Conservation (phyloP, 108 stramenopile genomes). For the Nitzschia sp. region DNA sequence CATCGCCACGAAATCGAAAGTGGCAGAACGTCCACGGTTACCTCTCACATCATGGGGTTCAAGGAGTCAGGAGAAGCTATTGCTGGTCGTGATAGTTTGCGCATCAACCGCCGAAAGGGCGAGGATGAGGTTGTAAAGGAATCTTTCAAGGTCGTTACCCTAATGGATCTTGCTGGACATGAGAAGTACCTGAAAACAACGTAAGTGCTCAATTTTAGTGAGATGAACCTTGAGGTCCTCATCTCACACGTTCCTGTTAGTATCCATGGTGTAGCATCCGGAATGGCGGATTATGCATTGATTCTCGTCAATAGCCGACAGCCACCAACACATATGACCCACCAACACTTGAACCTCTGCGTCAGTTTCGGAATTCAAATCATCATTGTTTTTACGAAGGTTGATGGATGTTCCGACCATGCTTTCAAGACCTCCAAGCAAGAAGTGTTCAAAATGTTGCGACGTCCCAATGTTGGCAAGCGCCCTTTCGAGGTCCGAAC, state of each 20-base stretch:
- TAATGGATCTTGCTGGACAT: constrained; percentile 98
- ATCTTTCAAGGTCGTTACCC: constrained; percentile 81
- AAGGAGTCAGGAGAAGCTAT: constrained; percentile 75
- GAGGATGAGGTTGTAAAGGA: constrained; percentile 83
- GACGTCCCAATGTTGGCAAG: constrained; percentile 67
- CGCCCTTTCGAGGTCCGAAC: constrained; percentile 75
- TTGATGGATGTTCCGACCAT: constrained; percentile 95
- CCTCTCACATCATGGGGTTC: constrained; percentile 93
- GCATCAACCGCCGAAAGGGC: constrained; percentile 69
- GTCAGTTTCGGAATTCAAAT: constrained; percentile 93
- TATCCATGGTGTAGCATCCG: constrained; percentile 94
- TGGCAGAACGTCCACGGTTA: constrained; percentile 94
- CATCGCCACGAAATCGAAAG: constrained; percentile 98
- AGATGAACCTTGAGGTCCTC: neutral
- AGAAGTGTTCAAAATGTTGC: constrained; percentile 72
- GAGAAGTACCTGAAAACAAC: constrained; percentile 99
- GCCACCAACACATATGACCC: constrained; percentile 98
- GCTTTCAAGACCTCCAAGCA: constrained; percentile 88
- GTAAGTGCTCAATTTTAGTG: constrained; percentile 18
- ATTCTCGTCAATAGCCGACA: constrained; percentile 95
- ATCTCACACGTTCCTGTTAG: constrained; percentile 7
- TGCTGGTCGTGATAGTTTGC: constrained; percentile 58
- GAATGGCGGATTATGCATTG: constrained; percentile 94
- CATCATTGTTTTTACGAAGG: constrained; percentile 93
- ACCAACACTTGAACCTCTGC: constrained; percentile 96